Percentiles rank a stretch among this genome's conserved stretches.
Evolutionary conservation across 768 basidiomycete genomes (phyloP).

Genomic region (Ramaria sp.): DNA sequence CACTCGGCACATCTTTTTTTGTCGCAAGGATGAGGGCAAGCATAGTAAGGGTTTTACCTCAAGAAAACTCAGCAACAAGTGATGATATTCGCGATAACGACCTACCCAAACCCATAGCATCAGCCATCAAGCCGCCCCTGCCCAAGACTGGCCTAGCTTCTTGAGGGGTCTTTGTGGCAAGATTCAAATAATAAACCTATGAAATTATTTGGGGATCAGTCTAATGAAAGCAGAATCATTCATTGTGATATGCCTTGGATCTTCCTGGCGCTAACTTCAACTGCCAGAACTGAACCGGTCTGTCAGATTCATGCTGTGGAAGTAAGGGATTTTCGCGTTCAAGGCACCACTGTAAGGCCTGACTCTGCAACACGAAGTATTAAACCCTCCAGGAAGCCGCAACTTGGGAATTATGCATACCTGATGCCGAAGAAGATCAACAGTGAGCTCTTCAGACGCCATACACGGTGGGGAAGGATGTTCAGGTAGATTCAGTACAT

Average conservation of each 20-base stretch:
- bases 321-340: conserved; percentile 68
- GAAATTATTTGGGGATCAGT: not conserved
- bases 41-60: conserved; percentile 86
- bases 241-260: conserved; percentile 33
- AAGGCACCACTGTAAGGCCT: conserved; percentile 83
- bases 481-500: conserved; percentile 60
- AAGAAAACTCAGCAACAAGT: not conserved
- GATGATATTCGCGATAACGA: conserved; percentile 11
- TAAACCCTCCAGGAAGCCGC: not conserved
- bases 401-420: conserved; percentile 23
- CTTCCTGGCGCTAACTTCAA: conserved; percentile 29
- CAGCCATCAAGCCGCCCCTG: conserved; percentile 79
- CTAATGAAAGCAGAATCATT: not conserved
- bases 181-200: conserved; percentile 22
- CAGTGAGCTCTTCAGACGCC: conserved; percentile 51
- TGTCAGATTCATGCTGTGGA: conserved; percentile 55
- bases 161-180: conserved; percentile 78
- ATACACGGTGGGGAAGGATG: conserved; percentile 66
- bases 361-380: conserved; percentile 35
- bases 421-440: conserved; percentile 78
- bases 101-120: conserved; percentile 72
- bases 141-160: conserved; percentile 53
- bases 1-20: conserved; percentile 45
- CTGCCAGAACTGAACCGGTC: conserved; percentile 88
- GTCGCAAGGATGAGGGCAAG: conserved; percentile 73